Evolutionary conservation across 2,329 filamentous ascomycete species (phyloP).

Genomic region (Phialemonium atrogriseum): DNA sequence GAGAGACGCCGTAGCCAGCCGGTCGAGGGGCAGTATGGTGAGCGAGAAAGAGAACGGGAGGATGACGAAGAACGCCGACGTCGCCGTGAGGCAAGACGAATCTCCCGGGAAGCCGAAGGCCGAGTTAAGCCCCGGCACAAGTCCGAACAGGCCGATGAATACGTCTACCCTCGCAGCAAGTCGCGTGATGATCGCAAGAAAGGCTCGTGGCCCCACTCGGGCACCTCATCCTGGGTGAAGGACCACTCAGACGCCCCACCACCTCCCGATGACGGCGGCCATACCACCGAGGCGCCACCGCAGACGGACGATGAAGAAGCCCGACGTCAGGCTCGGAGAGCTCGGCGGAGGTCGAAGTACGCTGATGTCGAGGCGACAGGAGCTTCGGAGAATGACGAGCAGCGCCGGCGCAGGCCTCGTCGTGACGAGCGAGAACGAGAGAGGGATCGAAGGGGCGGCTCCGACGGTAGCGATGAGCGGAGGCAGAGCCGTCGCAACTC

Average conservation of each 20-base stretch:
- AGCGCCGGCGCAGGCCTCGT: slow-evolving; percentile 16
- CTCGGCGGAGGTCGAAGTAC: slow-evolving; percentile 34
- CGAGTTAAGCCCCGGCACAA: slow-evolving; percentile 33
- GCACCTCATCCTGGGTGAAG: slow-evolving; percentile 59
- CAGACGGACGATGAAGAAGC: slow-evolving; percentile 42
- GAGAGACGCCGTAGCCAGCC: slow-evolving; percentile 41
- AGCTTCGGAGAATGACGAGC: slow-evolving; percentile 21
- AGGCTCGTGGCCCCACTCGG: slow-evolving; percentile 49
- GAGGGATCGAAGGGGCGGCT: slow-evolving; percentile 15
- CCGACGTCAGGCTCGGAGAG: slow-evolving; percentile 38
- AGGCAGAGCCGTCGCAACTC: slow-evolving; percentile 31
- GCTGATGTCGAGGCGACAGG: slow-evolving; percentile 28
- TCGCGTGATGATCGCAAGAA: slow-evolving; percentile 21
- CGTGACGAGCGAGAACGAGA: slow-evolving; percentile 20
- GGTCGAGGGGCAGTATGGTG: slow-evolving; percentile 24
- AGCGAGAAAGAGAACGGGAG: slow-evolving; percentile 22
- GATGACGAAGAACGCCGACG: slow-evolving; percentile 47
- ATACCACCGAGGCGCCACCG: slow-evolving; percentile 24
- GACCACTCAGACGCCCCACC: slow-evolving; percentile 55
- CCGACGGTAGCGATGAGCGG: slow-evolving; percentile 25
- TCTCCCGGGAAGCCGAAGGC: slow-evolving; percentile 31
- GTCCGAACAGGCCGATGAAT: slow-evolving; percentile 32
- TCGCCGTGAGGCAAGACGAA: slow-evolving; percentile 43
- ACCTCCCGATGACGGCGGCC: slow-evolving; percentile 31
- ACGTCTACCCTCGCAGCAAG: slow-evolving; percentile 34